These are phyloP conservation scores for Coprinellus micaceus DNA, from an alignment of 768 basidiomycete species.

Conservation along the genomic window DNA sequence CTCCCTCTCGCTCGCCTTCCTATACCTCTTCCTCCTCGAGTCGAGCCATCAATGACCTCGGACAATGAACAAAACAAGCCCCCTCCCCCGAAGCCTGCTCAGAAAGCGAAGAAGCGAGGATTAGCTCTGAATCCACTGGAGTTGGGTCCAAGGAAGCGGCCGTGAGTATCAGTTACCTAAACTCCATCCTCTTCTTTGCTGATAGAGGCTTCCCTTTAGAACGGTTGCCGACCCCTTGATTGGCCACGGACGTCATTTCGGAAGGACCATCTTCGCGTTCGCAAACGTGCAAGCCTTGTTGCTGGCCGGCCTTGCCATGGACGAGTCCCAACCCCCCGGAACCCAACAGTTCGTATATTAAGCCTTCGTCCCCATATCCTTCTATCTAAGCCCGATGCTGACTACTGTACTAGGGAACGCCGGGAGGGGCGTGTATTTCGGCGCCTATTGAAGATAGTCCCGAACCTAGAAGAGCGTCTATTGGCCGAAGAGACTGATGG, in stretches of 20 bases:
- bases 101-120: too few species aligned
- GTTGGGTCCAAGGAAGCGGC: background rate
- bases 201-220: too few species aligned
- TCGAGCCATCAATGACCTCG: too few species aligned
- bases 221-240: background rate
- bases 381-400: too few species aligned
- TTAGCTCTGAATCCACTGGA: too few species aligned
- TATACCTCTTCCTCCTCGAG: too few species aligned
- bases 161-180: background rate
- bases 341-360: background rate
- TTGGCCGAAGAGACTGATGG: background rate
- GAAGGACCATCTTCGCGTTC: background rate
- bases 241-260: slow-evolving; percentile 4
- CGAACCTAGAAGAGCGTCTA: background rate
- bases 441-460: background rate
- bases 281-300: background rate
- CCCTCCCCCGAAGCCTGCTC: too few species aligned
- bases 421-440: background rate
- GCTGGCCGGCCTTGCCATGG: background rate
- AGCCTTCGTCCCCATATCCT: too few species aligned
- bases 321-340: background rate
- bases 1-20: too few species aligned
- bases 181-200: background rate
- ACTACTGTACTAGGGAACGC: too few species aligned
- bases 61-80: too few species aligned